Percentiles rank a stretch among this genome's conserved stretches.
Evolutionary conservation across 768 basidiomycete genomes (phyloP).

Genomic region (Tremella yokohamensis): DNA sequence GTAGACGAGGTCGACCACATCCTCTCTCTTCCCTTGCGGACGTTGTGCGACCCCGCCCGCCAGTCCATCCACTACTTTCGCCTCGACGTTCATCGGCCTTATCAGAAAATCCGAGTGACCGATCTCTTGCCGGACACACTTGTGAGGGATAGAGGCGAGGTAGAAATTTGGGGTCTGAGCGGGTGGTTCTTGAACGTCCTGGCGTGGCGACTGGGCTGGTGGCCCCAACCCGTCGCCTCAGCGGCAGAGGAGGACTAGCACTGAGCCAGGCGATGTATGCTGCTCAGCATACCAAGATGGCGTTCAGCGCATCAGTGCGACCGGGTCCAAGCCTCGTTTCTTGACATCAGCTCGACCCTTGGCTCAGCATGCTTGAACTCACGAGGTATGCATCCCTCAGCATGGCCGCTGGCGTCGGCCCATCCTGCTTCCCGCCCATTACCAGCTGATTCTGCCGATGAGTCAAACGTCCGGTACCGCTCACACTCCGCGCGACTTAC

Average conservation of each 20-base stretch:
- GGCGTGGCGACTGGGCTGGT: slow-evolving; percentile 31
- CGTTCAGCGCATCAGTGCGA: not conserved
- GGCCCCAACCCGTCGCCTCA: slow-evolving; percentile 13
- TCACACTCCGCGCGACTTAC: too few relatives aligned
- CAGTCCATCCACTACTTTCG: slow-evolving; percentile 32
- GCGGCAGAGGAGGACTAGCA: slow-evolving; percentile 15
- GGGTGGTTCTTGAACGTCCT: slow-evolving; percentile 47
- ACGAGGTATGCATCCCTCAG: slow-evolving; percentile 6
- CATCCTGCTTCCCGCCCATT: not conserved
- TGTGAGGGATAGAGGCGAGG: not conserved
- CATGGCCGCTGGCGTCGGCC: not conserved
- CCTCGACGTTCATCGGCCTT: slow-evolving; percentile 28
- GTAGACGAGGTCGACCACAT: slow-evolving; percentile 39
- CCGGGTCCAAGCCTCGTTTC: not conserved
- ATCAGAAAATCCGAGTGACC: slow-evolving; percentile 25
- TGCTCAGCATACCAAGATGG: not conserved
- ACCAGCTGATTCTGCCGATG: not conserved
- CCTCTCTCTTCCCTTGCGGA: slow-evolving; percentile 34
- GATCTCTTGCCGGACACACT: slow-evolving; percentile 23
- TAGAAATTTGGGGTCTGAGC: slow-evolving; percentile 46
- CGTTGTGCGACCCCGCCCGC: slow-evolving; percentile 12
- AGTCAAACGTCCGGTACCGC: not conserved
- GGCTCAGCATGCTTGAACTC: not conserved
- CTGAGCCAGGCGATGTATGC: not conserved
- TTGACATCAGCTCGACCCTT: not conserved